Conservation (phyloP, 2,329 filamentous ascomycete genomes). For the Blastomyces parvus region DNA sequence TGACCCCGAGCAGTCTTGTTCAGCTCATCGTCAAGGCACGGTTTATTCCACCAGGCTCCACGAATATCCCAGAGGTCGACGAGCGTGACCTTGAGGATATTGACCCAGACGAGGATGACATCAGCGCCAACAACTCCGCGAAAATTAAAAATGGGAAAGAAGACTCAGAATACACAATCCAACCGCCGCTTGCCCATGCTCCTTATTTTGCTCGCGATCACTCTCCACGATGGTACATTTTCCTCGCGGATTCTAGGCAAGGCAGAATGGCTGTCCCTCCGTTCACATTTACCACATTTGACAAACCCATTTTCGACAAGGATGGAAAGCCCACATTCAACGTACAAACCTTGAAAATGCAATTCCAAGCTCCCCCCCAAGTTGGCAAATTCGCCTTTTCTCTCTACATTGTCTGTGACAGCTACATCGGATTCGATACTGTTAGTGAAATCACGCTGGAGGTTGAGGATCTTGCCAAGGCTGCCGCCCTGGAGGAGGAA, state of each 20-base stretch:
- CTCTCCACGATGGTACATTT: slow-evolving; percentile 85
- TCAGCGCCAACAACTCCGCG: slow-evolving; percentile 65
- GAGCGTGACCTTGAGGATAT: slow-evolving; percentile 77
- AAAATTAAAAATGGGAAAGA: slow-evolving; percentile 49
- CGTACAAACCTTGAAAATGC: slow-evolving; percentile 92
- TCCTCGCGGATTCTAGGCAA: slow-evolving; percentile 87
- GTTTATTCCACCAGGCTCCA: slow-evolving; percentile 77
- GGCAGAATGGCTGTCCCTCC: slow-evolving; percentile 94
- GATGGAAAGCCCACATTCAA: slow-evolving; percentile 82
- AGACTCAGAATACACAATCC: slow-evolving; percentile 46
- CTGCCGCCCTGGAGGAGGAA: slow-evolving; percentile 67
- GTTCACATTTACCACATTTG: slow-evolving; percentile 88
- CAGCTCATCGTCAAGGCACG: slow-evolving; percentile 92
- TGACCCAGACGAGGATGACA: slow-evolving; percentile 84
- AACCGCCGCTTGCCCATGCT: slow-evolving; percentile 78
- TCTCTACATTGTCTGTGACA: slow-evolving; percentile 88
- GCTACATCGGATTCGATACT: slow-evolving; percentile 87
- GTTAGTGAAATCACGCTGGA: slow-evolving; percentile 83
- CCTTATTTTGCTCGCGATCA: slow-evolving; percentile 86
- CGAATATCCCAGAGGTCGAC: slow-evolving; percentile 63
- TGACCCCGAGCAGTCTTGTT: slow-evolving; percentile 85
- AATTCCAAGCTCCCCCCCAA: slow-evolving; percentile 90
- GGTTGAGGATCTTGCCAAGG: slow-evolving; percentile 82
- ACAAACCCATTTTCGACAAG: slow-evolving; percentile 73
- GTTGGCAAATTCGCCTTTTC: slow-evolving; percentile 89